Evolutionary conservation across 768 basidiomycete genomes (phyloP).

Genomic region (Rubroboletus pulcherrimus): DNA sequence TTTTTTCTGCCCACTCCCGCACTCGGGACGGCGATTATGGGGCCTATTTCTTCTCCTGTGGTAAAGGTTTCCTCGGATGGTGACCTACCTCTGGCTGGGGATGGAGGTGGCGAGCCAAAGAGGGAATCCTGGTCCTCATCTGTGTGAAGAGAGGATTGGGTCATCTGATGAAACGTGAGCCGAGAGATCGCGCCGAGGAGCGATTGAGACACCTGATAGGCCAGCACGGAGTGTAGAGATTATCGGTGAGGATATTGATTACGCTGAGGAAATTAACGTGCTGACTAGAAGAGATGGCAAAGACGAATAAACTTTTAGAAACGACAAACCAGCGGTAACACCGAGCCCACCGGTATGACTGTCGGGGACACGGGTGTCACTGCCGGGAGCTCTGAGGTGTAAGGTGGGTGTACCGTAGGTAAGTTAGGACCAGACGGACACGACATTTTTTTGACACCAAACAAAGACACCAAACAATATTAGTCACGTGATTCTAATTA

Average conservation of each 20-base stretch:
- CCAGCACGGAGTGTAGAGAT: not conserved
- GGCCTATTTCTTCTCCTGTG: slow-evolving; percentile 14
- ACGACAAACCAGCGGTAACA: not conserved
- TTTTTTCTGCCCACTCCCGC: slow-evolving; percentile 37
- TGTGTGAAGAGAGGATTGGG: not conserved
- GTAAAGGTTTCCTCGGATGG: slow-evolving; percentile 46
- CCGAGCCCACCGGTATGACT: slow-evolving; percentile 2
- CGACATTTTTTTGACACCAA: not conserved
- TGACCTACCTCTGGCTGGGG: slow-evolving; percentile 74
- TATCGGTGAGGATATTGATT: slow-evolving; percentile 2
- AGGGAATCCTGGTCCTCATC: slow-evolving; percentile 62
- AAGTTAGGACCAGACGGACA: not conserved
- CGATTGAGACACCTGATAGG: slow-evolving; percentile 18
- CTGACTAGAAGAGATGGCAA: not conserved
- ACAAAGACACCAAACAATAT: slow-evolving; percentile 6
- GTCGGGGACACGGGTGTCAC: not conserved
- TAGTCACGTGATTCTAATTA: not conserved
- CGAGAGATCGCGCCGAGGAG: slow-evolving; percentile 1
- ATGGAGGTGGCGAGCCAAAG: slow-evolving; percentile 76
- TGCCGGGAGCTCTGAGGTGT: not conserved
- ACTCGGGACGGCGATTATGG: slow-evolving; percentile 26
- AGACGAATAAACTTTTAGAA: not conserved
- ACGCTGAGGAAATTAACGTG: not conserved
- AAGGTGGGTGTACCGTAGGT: not conserved
- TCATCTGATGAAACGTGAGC: slow-evolving; percentile 24